Percentiles rank a stretch among this genome's conserved stretches.
Evolutionary conservation across 2,329 filamentous ascomycete genomes (phyloP).

Genomic region (Pyrenochaeta sp.): DNA sequence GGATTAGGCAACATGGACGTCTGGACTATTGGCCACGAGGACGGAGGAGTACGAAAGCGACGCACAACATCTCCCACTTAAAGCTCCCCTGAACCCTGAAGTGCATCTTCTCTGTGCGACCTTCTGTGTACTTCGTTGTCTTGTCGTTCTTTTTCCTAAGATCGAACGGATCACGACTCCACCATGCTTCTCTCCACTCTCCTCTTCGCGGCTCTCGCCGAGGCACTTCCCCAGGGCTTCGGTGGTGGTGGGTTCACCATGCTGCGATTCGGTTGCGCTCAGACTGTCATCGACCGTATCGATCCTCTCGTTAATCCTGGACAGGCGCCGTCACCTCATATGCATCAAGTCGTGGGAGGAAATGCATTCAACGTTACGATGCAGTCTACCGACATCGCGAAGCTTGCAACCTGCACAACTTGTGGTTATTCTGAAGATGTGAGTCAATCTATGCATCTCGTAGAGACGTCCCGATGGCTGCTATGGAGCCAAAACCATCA

Average conservation of each 20-base stretch:
- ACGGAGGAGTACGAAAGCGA: neutral
- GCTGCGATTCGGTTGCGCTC: conserved; percentile 45
- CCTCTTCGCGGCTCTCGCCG: conserved; percentile 29
- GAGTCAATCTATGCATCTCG: neutral
- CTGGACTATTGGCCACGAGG: neutral
- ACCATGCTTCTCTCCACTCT: conserved; percentile 35
- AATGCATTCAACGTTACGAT: conserved; percentile 59
- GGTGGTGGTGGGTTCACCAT: conserved; percentile 30
- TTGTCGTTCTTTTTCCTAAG: neutral
- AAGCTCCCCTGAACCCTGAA: neutral
- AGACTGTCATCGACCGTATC: conserved; percentile 42
- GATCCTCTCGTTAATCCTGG: conserved; percentile 50
- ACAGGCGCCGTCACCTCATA: conserved; percentile 43
- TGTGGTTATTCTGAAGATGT: conserved; percentile 42
- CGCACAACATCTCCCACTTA: neutral
- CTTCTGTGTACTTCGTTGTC: neutral
- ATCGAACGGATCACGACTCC: neutral
- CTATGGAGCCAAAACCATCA: neutral
- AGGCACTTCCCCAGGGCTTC: conserved; percentile 32
- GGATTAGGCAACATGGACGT: conserved; percentile 1
- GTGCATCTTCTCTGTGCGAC: conserved; percentile 2
- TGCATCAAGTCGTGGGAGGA: conserved; percentile 54
- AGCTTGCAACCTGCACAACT: conserved; percentile 51
- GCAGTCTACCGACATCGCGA: conserved; percentile 43
- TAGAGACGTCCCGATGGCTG: neutral